Percentiles rank a stretch among this genome's conserved stretches.
Evolutionary conservation across 768 basidiomycete genomes (phyloP).

Genomic region (Trametopsis cervina): DNA sequence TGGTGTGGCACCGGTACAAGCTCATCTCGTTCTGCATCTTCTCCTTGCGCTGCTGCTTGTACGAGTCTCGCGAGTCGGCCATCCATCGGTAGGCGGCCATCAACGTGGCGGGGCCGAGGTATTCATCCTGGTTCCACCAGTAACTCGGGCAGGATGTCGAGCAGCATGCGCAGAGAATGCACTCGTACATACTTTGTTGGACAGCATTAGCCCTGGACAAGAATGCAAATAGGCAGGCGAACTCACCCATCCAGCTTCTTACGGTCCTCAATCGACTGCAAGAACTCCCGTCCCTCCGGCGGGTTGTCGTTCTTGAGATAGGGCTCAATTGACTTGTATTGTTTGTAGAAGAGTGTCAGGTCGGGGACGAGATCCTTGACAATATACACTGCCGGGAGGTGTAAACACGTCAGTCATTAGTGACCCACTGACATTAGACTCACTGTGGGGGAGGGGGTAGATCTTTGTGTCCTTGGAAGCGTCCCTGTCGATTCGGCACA

Average conservation of each 20-base stretch:
- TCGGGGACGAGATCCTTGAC: constrained; percentile 98
- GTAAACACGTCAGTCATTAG: not conserved
- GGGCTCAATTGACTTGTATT: constrained; percentile 99
- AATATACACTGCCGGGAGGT: constrained; percentile 70
- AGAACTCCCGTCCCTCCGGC: constrained; percentile 76
- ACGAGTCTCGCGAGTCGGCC: constrained; percentile 86
- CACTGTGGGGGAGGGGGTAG: constrained; percentile 96
- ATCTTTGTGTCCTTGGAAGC: constrained; percentile 73
- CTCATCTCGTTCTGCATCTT: constrained; percentile 94
- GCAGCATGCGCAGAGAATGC: constrained; percentile 96
- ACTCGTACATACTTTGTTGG: constrained; percentile 88
- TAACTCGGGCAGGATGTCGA: constrained; percentile 96
- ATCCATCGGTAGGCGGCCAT: constrained; percentile 99
- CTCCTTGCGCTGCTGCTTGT: constrained; percentile 78
- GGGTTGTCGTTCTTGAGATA: constrained; percentile 92
- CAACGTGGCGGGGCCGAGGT: constrained; percentile 93
- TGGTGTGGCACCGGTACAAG: constrained; percentile 96
- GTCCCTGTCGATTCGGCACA: constrained; percentile 89
- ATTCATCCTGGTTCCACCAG: constrained; percentile 99
- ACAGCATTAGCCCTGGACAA: not conserved
- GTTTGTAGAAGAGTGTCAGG: constrained; percentile 92
- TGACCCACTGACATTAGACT: constrained; percentile 25
- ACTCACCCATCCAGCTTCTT: constrained; percentile 73
- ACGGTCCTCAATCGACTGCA: constrained; percentile 88
- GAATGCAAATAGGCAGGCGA: constrained; percentile 15